Conservation (phyloP, 148 eudicot species). For the Cornus kousa region DNA sequence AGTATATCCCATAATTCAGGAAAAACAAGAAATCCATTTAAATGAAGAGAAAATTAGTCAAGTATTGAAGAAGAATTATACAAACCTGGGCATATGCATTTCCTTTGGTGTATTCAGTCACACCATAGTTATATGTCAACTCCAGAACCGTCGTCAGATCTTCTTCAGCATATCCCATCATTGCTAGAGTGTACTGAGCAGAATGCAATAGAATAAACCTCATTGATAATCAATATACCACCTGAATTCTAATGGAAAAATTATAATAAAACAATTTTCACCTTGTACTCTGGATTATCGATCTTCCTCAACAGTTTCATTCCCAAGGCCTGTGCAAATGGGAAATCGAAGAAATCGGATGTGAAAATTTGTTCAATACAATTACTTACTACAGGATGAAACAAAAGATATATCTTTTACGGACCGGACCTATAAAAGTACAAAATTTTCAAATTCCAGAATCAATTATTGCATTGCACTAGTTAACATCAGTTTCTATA, state of each 20-base stretch:
- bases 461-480: background rate
- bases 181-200: conserved; percentile 67
- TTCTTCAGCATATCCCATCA: conserved; percentile 91
- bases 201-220: background rate
- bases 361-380: background rate
- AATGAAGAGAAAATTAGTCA: background rate
- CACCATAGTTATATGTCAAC: conserved; percentile 83
- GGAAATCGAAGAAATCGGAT: background rate
- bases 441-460: background rate
- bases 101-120: conserved; percentile 82
- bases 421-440: background rate
- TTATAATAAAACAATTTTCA: conserved; percentile 9
- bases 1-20: background rate
- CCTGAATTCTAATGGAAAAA: background rate
- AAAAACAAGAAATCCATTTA: background rate
- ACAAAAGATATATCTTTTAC: background rate
- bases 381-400: background rate
- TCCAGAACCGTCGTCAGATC: conserved; percentile 68
- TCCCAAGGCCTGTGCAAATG: conserved; percentile 67
- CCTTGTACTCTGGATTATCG: conserved; percentile 88
- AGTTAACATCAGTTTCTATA: background rate
- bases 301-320: conserved; percentile 67
- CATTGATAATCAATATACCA: background rate
- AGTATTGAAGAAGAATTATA: background rate
- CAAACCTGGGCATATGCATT: conserved; percentile 91